Conservation (phyloP, 345 rosid genomes). For the Acer negundo region DNA sequence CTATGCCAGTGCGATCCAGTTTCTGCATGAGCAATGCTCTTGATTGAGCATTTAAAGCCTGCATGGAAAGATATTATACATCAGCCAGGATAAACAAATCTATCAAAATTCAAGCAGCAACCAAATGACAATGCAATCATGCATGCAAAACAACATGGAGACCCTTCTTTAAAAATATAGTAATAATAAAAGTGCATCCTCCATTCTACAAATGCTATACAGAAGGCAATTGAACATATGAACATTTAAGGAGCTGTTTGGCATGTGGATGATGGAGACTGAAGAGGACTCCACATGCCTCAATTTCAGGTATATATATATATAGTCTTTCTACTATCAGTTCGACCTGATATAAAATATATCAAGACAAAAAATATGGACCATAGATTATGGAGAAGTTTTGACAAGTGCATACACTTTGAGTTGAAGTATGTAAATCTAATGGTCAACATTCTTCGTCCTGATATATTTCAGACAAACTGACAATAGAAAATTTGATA, state of each 20-base stretch:
- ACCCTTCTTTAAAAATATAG: neutral
- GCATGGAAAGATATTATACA: constrained; percentile 16
- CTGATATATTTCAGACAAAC: too few relatives aligned
- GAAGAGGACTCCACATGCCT: neutral
- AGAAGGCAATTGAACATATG: neutral
- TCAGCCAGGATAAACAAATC: constrained; percentile 13
- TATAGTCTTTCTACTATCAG: too few relatives aligned
- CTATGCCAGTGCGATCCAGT: constrained; percentile 86
- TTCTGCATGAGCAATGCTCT: constrained; percentile 87
- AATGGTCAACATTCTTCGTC: too few relatives aligned
- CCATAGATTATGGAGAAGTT: too few relatives aligned
- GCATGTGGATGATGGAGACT: neutral
- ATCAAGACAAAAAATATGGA: too few relatives aligned
- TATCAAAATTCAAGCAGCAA: neutral
- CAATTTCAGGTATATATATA: neutral
- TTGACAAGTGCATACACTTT: too few relatives aligned
- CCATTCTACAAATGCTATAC: neutral
- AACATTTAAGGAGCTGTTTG: neutral
- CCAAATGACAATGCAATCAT: neutral
- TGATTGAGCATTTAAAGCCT: constrained; percentile 90
- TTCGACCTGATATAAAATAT: too few relatives aligned
- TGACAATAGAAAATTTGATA: too few relatives aligned
- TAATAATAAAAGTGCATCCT: neutral
- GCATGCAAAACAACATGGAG: neutral
- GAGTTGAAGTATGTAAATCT: too few relatives aligned